Evolutionary conservation across 2,329 filamentous ascomycete genomes (phyloP), one percentile per base, ranked within the genome.

Genomic region (Epichloe brachyelytri): DNA sequence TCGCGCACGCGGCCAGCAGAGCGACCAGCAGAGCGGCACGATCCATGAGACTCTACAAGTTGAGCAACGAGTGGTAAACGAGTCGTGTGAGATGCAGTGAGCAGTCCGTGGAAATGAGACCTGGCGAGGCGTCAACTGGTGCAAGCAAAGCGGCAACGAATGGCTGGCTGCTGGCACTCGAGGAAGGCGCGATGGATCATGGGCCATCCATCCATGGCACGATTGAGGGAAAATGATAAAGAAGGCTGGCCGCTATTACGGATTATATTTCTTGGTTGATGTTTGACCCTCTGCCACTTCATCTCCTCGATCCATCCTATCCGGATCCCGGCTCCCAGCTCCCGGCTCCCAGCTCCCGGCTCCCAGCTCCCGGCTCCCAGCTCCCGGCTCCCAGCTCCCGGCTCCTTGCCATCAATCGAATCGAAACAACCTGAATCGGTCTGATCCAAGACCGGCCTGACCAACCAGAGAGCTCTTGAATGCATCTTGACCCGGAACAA

Each of bases 41-140:
- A 34, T 51, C 22, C n/a, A 39, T 34, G 40, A 30, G 26, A 30
- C 8, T 30, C 26, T 30, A 40, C n/a, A 45, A 34, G 14, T 37
- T 34, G 15, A 41, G 34, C 22, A 43, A 34, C 46, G 22, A 33
- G n/a, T 30, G 14, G 36, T 14, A 5, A 38, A 38, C 36, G 15
- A 6, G 19, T 14, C 39, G 38, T 36, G 17, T 20, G 43, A 33
- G 45, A 33, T 22, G 43, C 4, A 17, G 26, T 26, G 22, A 26
- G 22, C 6, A 26, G 22, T 22, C 22, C 22, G 22, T 22, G 22
- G 22, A 22, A 22, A 22, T 22, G 19, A 22, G 26, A 37, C 38
- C 37, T 51, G 37, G 46, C 19, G 11, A 43, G 50, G 45, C 50
- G 45, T 44, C 30, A 44, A 44, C 38, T 44, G 45, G 7, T 34